These are phyloP conservation scores for Aspergillus sp. DNA, from an alignment of 2,329 filamentous ascomycete genomes.

Conservation along the genomic window DNA sequence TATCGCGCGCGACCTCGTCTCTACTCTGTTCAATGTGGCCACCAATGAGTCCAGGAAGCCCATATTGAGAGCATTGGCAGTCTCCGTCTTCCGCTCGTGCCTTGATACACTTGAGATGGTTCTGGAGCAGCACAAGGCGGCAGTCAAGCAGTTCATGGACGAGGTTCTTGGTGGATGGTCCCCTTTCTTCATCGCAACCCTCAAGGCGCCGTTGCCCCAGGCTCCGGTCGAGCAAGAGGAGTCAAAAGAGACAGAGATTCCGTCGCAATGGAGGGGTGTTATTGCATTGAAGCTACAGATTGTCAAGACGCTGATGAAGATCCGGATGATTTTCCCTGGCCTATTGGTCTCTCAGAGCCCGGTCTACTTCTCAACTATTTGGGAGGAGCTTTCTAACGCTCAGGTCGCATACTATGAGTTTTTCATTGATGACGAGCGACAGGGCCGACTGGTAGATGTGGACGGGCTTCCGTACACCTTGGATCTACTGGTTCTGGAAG, in stretches of 20 bases:
- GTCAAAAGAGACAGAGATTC: conserved; percentile 56
- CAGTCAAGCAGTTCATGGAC: conserved; percentile 87
- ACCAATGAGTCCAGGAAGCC: conserved; percentile 74
- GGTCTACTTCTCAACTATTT: conserved; percentile 81
- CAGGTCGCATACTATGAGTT: conserved; percentile 76
- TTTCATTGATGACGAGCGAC: conserved; percentile 83
- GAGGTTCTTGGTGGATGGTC: conserved; percentile 83
- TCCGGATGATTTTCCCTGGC: conserved; percentile 80
- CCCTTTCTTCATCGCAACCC: conserved; percentile 80
- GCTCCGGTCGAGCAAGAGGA: conserved; percentile 63
- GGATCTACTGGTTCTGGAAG: conserved; percentile 90
- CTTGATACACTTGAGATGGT: conserved; percentile 98
- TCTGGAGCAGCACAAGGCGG: conserved; percentile 85
- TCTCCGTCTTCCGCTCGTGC: conserved; percentile 87
- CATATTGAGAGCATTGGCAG: conserved; percentile 78
- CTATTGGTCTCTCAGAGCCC: conserved; percentile 83
- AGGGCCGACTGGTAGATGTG: conserved; percentile 85
- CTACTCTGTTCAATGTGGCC: conserved; percentile 80
- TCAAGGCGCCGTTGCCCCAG: conserved; percentile 74
- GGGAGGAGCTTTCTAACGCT: conserved; percentile 80
- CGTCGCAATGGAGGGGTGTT: conserved; percentile 76
- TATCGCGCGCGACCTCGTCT: conserved; percentile 83
- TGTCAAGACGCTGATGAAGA: conserved; percentile 89
- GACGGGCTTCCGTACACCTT: conserved; percentile 93
- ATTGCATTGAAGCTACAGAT: conserved; percentile 90